Conservation (phyloP, 139 green algal genomes). For the Protoeuglena noctilucae region DNA sequence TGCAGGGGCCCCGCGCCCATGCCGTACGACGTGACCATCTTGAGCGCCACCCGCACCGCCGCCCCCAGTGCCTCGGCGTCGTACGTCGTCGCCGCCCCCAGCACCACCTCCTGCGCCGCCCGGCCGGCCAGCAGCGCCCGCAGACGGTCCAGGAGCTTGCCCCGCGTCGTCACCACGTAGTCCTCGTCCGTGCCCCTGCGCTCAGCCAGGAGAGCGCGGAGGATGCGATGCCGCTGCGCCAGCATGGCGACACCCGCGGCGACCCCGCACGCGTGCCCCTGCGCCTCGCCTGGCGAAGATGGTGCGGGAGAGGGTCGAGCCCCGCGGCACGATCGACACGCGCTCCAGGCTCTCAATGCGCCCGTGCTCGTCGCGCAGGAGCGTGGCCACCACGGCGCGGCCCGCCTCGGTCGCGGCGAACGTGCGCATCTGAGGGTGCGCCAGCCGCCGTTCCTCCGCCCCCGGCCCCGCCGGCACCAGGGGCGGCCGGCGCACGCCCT, state of each 20-base stretch:
- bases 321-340: conserved; percentile 45
- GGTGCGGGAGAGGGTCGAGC: conserved; percentile 2
- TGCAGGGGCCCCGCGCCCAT: no score
- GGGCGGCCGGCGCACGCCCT: conserved; percentile 44
- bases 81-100: conserved; percentile 5
- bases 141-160: conserved; percentile 52
- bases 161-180: conserved; percentile 57
- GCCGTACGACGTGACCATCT: no score
- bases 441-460: no score
- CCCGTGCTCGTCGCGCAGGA: conserved; percentile 29
- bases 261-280: no score
- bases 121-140: conserved; percentile 42
- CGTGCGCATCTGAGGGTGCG: not conserved
- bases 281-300: not conserved
- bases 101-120: conserved; percentile 30
- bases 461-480: conserved; percentile 1
- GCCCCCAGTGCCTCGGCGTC: conserved; percentile 5
- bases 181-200: conserved; percentile 47
- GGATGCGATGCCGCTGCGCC: no score
- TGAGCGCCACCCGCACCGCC: not conserved
- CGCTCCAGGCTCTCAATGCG: conserved; percentile 57
- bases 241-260: no score
- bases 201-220: no score
- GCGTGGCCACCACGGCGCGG: conserved; percentile 41
- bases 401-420: conserved; percentile 11